These are phyloP conservation scores for Aspergillus sp. DNA, from an alignment of 2,329 filamentous ascomycete species.

Conservation along the genomic window DNA sequence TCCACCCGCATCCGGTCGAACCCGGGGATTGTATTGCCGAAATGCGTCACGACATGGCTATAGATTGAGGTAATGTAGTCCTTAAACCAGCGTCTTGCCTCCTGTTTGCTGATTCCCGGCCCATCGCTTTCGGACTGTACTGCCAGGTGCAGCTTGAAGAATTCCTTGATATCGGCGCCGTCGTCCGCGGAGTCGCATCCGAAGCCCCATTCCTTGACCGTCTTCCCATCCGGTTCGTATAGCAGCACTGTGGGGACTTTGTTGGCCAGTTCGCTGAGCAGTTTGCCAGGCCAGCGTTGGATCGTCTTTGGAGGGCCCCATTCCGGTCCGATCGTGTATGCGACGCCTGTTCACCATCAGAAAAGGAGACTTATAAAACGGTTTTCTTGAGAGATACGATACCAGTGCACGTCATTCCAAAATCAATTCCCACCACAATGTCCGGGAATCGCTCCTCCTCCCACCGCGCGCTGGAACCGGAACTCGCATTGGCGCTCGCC, in stretches of 20 bases:
- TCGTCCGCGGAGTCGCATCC: slow-evolving; percentile 33
- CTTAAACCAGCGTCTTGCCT: slow-evolving; percentile 29
- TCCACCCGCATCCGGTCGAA: slow-evolving; percentile 33
- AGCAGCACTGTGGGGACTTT: slow-evolving; percentile 34
- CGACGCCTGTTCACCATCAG: slow-evolving; percentile 25
- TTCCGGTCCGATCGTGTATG: slow-evolving; percentile 36
- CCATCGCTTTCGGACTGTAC: slow-evolving; percentile 25
- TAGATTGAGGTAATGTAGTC: slow-evolving; percentile 38
- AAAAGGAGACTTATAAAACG: too few relatives aligned
- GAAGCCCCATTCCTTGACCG: slow-evolving; percentile 35
- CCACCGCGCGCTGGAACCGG: not conserved
- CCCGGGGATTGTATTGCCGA: slow-evolving; percentile 24
- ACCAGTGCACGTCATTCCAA: slow-evolving; percentile 32
- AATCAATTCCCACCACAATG: slow-evolving; percentile 27
- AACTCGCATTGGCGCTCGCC: not conserved
- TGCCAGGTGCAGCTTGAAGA: slow-evolving; percentile 40
- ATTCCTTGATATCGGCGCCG: slow-evolving; percentile 28
- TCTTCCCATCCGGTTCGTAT: slow-evolving; percentile 19
- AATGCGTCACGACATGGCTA: slow-evolving; percentile 28
- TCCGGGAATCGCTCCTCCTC: slow-evolving; percentile 25
- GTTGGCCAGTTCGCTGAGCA: slow-evolving; percentile 31
- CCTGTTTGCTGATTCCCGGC: slow-evolving; percentile 20
- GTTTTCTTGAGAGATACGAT: not conserved
- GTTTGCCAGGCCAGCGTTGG: slow-evolving; percentile 35
- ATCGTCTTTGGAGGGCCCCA: slow-evolving; percentile 35